Percentiles rank a stretch among this genome's conserved stretches.
Conservation (phyloP, 2,329 filamentous ascomycete species). For the Clonostachys sp. region DNA sequence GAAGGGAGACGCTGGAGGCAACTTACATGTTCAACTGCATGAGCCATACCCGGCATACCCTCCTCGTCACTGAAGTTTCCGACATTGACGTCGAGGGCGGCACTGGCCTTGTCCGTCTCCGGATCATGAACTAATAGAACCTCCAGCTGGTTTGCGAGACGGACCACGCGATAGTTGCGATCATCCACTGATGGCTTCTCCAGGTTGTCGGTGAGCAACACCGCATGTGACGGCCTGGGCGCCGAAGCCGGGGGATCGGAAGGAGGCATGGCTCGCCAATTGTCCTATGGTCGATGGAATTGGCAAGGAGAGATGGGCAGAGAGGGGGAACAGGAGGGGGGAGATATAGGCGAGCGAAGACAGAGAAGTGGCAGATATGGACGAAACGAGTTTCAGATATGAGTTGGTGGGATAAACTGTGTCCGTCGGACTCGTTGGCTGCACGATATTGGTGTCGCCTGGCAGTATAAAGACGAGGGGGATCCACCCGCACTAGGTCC, state of each 20-base stretch:
- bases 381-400: not conserved
- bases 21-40: conserved; percentile 84
- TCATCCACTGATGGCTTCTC: conserved; percentile 85
- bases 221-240: conserved; percentile 20
- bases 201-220: conserved; percentile 60
- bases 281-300: no score
- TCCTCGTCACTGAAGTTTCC: conserved; percentile 91
- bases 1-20: not conserved
- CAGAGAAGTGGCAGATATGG: not conserved
- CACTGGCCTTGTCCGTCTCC: conserved; percentile 94
- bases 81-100: conserved; percentile 91
- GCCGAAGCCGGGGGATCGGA: conserved; percentile 25
- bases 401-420: not conserved
- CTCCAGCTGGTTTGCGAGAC: conserved; percentile 82
- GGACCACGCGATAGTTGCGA: conserved; percentile 81
- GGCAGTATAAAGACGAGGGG: no score
- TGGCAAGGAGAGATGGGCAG: no score
- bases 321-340: not conserved
- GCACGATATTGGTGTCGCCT: no score
- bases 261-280: conserved; percentile 17
- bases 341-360: not conserved
- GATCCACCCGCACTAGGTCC: no score
- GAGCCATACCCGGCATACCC: conserved; percentile 91
- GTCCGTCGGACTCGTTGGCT: no score
- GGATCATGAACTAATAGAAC: conserved; percentile 89